Base-by-base conservation (phyloP, 805 yeast species). In the Saccharomycopsis sp. region DNA sequence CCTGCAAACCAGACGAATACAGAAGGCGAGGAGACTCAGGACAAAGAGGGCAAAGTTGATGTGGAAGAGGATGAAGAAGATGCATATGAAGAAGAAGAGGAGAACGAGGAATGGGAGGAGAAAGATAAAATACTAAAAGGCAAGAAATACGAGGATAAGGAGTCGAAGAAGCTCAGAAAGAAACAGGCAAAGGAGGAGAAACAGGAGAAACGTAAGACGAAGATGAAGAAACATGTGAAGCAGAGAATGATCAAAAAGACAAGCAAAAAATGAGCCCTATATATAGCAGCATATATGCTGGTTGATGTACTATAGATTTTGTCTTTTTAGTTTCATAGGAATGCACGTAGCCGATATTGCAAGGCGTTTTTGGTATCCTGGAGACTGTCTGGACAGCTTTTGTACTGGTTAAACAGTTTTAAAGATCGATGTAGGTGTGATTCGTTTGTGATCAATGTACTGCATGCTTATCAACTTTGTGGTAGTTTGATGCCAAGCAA, bases 161-260 rank as follows among this genome's bases (percentile, higher is more conserved):
- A 89, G 50, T 80, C 75, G 12, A 90, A 89, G 70, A 87, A 83
- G 67, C 82, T 78, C 54, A 79, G 96, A 57, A 88, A 90, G 69
- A 81, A 82, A 65, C 83, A 80, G 48, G 84, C 85, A n/a, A 90
- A 87, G 66, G 90, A 83, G 47, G 86, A 82, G 8, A 84, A 87
- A 54, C 82, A 83, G 64, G 96, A 89, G 65, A 88, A 86, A 72
- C 78, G 97, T 57, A 83, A 87, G 66, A 83, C 81, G 4, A 90
- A 90, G 69, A 83, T 90, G 80, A 89, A 89, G 70, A 90, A 90
- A 68, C 87, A 85, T 70, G 71, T 86, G 34, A 89, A 89, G 74
- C 89, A 89, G 77, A 86, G 86, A 70, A 71, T 88, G 41, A 79
- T 87, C 9, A 85, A 81, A 63, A 81, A 82, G 64, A 75, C 82